Evolutionary conservation across 2,329 filamentous ascomycete genomes (phyloP).

Genomic region (Penicillium sp.): DNA sequence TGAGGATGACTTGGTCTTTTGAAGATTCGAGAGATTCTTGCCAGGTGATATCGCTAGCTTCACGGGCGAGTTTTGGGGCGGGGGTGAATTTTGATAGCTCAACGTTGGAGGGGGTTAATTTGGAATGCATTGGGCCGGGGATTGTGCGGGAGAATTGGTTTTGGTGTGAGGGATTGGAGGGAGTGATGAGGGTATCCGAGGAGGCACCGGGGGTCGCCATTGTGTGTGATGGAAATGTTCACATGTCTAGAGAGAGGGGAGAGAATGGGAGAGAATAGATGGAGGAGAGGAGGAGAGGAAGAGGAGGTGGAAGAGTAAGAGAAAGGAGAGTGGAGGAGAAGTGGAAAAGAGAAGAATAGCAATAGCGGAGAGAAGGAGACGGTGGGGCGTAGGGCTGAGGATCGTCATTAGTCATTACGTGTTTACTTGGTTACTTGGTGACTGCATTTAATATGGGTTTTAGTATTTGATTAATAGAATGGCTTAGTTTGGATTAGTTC

Average conservation of each 20-base stretch:
- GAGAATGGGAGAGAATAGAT: not conserved
- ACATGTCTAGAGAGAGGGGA: slow-evolving; percentile 10
- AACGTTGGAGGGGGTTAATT: not conserved
- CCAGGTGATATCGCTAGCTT: slow-evolving; percentile 27
- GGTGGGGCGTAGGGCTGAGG: slow-evolving; percentile 6
- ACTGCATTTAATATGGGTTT: too few species aligned
- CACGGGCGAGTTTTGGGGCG: slow-evolving; percentile 22
- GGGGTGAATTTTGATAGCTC: slow-evolving; percentile 11
- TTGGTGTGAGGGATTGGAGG: slow-evolving; percentile 1
- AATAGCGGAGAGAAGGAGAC: slow-evolving; percentile 1
- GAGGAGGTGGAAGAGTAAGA: not conserved
- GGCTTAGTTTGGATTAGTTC: too few species aligned
- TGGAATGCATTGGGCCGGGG: too few species aligned
- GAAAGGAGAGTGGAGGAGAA: not conserved
- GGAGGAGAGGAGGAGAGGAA: slow-evolving; percentile 1
- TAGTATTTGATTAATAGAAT: too few species aligned
- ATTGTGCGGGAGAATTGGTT: too few species aligned
- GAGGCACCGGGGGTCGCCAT: slow-evolving; percentile 19
- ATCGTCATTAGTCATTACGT: slow-evolving; percentile 1
- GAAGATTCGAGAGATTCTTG: slow-evolving; percentile 18
- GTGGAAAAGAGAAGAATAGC: not conserved
- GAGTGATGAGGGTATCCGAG: slow-evolving; percentile 22
- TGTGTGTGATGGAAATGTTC: not conserved
- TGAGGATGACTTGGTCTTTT: slow-evolving; percentile 18
- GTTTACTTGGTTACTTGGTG: too few species aligned